These are phyloP conservation scores for Hanseniaspora lachancei DNA, from an alignment of 805 yeast genomes.

Conservation along the genomic window DNA sequence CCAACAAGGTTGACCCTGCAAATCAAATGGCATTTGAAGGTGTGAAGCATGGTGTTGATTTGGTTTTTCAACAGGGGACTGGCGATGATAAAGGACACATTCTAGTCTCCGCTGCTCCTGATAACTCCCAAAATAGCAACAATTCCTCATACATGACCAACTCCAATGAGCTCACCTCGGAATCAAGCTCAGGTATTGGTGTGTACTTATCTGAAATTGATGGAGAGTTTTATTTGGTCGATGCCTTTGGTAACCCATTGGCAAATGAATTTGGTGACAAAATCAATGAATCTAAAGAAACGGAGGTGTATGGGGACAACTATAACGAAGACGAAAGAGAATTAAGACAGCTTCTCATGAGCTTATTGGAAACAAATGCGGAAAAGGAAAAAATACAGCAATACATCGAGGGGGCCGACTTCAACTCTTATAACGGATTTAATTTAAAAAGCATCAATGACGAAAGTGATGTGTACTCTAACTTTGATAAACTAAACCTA, in stretches of 20 bases:
- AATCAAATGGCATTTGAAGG: slow-evolving; percentile 11
- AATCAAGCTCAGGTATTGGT: slow-evolving; percentile 6
- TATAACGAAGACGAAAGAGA: slow-evolving; percentile 9
- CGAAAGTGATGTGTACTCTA: neutral
- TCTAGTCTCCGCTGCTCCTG: slow-evolving; percentile 1
- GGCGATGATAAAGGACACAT: slow-evolving; percentile 10
- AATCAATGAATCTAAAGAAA: slow-evolving; percentile 2
- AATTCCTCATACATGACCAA: neutral
- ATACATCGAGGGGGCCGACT: neutral
- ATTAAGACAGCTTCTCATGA: neutral
- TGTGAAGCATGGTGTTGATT: slow-evolving; percentile 4
- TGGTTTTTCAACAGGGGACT: slow-evolving; percentile 1
- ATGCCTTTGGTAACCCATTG: slow-evolving; percentile 14
- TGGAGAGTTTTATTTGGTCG: slow-evolving; percentile 15
- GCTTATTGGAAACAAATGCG: neutral
- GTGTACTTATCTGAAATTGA: slow-evolving; percentile 10
- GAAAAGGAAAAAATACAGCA: slow-evolving; percentile 8
- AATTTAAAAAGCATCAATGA: neutral
- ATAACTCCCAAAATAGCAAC: neutral
- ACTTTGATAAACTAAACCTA: slow-evolving; percentile 4
- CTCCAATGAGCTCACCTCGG: neutral
- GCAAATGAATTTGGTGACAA: slow-evolving; percentile 16
- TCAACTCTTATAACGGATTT: neutral
- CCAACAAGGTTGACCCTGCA: neutral
- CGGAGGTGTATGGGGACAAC: slow-evolving; percentile 4